phyloP scores from a whole-genome alignment of 441 rosid genomes.

The Adansonia grandidieri region DNA sequence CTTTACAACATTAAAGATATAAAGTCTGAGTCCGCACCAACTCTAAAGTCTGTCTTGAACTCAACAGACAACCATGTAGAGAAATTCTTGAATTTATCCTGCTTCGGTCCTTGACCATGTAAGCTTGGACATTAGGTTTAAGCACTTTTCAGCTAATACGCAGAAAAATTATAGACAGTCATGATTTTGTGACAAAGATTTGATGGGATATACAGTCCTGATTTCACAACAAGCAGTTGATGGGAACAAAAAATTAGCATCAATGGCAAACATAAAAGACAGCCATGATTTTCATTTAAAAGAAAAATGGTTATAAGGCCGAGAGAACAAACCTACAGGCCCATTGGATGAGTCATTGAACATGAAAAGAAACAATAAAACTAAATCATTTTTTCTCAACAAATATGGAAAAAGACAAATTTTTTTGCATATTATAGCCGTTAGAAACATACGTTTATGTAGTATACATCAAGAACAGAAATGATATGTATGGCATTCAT shows the following conservation, averaged over 20 bases:
- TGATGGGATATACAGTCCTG: not conserved
- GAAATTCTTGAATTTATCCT: not conserved
- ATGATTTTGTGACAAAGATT: not conserved
- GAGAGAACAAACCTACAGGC: not conserved
- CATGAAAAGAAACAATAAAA: not conserved
- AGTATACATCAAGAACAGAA: not conserved
- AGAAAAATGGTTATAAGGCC: not conserved
- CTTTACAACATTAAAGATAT: constrained; percentile 4
- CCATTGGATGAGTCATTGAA: not conserved
- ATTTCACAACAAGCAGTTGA: too few species aligned
- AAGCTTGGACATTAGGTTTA: constrained; percentile 1
- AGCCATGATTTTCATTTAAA: not conserved
- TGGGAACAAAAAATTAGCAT: not conserved
- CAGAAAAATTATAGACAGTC: not conserved
- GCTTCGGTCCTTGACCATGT: not conserved
- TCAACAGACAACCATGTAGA: not conserved
- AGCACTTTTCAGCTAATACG: not conserved
- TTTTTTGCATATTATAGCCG: not conserved
- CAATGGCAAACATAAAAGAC: not conserved
- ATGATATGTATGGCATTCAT: too few species aligned
- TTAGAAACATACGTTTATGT: not conserved
- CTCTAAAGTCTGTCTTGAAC: constrained; percentile 16
- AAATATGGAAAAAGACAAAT: not conserved
- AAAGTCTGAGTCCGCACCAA: not conserved
- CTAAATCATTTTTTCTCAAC: not conserved